Conservation (phyloP, 129 eudicot genomes). For the Arctium lappa region DNA sequence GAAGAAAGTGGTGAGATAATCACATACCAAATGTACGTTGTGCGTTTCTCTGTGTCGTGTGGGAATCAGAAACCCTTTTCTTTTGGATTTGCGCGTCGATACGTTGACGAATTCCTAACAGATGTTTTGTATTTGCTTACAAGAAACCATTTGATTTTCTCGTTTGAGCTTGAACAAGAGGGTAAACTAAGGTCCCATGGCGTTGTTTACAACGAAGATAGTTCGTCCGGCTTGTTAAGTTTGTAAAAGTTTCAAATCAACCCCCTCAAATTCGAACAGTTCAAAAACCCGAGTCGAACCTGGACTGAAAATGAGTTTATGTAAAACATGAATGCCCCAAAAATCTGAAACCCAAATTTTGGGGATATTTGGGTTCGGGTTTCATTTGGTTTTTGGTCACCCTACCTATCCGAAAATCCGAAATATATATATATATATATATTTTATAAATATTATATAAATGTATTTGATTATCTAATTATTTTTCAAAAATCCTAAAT, state of each 20-base stretch:
- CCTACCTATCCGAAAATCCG: too few species aligned
- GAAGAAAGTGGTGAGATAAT: constrained; percentile 13
- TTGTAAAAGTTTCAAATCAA: constrained; percentile 1
- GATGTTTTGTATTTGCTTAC: constrained; percentile 9
- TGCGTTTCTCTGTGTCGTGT: constrained; percentile 10
- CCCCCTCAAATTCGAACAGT: background rate
- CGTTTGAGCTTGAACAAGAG: constrained; percentile 3
- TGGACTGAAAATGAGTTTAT: too few species aligned
- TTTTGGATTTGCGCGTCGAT: background rate
- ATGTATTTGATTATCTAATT: too few species aligned
- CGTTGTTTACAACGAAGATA: constrained; percentile 32
- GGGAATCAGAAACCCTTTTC: background rate
- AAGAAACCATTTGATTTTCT: constrained; percentile 2
- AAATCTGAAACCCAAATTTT: too few species aligned
- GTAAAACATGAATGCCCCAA: too few species aligned
- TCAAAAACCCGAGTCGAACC: background rate
- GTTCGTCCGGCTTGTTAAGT: constrained; percentile 9
- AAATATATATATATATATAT: too few species aligned
- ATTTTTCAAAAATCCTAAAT: too few species aligned
- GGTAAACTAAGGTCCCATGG: constrained; percentile 6
- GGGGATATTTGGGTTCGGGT: too few species aligned
- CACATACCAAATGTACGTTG: constrained; percentile 19
- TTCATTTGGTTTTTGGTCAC: too few species aligned
- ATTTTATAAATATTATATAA: too few species aligned
- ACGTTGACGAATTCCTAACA: constrained; percentile 1